These are phyloP conservation scores for Circinella umbellata DNA, from an alignment of 371 early-diverging fungal species.

Conservation along the genomic window DNA sequence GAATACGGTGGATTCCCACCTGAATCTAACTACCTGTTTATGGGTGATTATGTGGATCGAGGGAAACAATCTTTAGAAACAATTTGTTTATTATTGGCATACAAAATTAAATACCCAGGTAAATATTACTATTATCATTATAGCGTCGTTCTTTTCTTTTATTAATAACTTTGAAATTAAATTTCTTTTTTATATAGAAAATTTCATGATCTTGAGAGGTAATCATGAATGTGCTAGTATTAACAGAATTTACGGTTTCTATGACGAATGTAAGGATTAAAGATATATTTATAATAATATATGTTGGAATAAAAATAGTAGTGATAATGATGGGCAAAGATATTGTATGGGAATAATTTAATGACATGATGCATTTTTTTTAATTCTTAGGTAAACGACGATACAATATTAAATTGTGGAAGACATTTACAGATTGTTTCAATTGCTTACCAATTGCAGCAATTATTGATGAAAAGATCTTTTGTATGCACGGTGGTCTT, in stretches of 20 bases:
- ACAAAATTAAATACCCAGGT: slow-evolving; percentile 90
- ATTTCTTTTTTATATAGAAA: slow-evolving; percentile 52
- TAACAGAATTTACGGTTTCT: slow-evolving; percentile 97
- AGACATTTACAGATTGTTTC: slow-evolving; percentile 93
- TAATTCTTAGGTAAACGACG: slow-evolving; percentile 75
- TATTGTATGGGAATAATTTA: too few relatives aligned
- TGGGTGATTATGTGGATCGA: slow-evolving; percentile 98
- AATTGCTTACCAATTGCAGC: slow-evolving; percentile 95
- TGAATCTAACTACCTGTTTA: slow-evolving; percentile 87
- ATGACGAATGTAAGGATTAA: slow-evolving; percentile 89
- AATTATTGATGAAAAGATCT: slow-evolving; percentile 92
- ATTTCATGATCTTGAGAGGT: slow-evolving; percentile 94
- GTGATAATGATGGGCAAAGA: too few relatives aligned
- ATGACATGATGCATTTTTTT: too few relatives aligned
- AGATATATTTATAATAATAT: neutral
- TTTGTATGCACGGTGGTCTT: slow-evolving; percentile 97
- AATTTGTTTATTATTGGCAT: slow-evolving; percentile 88
- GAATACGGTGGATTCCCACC: slow-evolving; percentile 89
- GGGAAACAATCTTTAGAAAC: slow-evolving; percentile 96
- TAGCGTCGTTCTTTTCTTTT: neutral
- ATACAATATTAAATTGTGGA: slow-evolving; percentile 94
- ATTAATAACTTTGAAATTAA: neutral
- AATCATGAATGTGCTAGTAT: slow-evolving; percentile 97
- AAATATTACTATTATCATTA: neutral
- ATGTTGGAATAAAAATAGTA: too few relatives aligned